Percentiles rank a stretch among this genome's conserved stretches.
phyloP scores from a whole-genome alignment of 352 stramenopile species.

The Globisporangium paroecandrum region DNA sequence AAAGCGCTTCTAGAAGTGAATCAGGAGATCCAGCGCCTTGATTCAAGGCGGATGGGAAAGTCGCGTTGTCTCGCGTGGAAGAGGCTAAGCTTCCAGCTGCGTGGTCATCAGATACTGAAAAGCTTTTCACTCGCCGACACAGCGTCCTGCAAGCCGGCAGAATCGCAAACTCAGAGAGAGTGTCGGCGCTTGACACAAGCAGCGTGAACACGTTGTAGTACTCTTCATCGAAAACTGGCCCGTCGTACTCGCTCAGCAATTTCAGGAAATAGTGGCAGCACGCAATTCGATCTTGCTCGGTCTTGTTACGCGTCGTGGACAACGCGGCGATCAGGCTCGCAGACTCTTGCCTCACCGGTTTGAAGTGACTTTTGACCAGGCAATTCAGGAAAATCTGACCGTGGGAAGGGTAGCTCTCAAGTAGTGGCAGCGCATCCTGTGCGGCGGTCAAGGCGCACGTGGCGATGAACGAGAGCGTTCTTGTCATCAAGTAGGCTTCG shows the following conservation, averaged over 20 bases:
- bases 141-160: slow-evolving; percentile 42
- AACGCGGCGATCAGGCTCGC: slow-evolving; percentile 42
- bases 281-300: slow-evolving; percentile 36
- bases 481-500: slow-evolving; percentile 56
- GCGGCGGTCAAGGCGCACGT: slow-evolving; percentile 30
- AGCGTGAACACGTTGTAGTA: slow-evolving; percentile 65
- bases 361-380: slow-evolving; percentile 42
- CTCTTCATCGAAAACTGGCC: slow-evolving; percentile 40
- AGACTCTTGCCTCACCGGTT: slow-evolving; percentile 46
- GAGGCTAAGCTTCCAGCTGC: not conserved
- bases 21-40: slow-evolving; percentile 23
- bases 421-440: slow-evolving; percentile 29
- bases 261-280: slow-evolving; percentile 50
- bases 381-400: slow-evolving; percentile 41
- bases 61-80: not conserved
- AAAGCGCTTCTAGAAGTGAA: slow-evolving; percentile 44
- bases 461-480: slow-evolving; percentile 47
- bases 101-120: slow-evolving; percentile 22
- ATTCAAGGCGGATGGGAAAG: not conserved
- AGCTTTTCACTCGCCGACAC: slow-evolving; percentile 47
- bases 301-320: slow-evolving; percentile 41
- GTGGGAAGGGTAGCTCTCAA: slow-evolving; percentile 36
- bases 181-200: slow-evolving; percentile 44
- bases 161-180: slow-evolving; percentile 43
- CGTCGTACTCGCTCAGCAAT: slow-evolving; percentile 46